These are phyloP conservation scores for fission yeast (Schizosaccharomyces pombe) DNA, from an alignment of 805 yeast species.

Conservation along the genomic window DNA sequence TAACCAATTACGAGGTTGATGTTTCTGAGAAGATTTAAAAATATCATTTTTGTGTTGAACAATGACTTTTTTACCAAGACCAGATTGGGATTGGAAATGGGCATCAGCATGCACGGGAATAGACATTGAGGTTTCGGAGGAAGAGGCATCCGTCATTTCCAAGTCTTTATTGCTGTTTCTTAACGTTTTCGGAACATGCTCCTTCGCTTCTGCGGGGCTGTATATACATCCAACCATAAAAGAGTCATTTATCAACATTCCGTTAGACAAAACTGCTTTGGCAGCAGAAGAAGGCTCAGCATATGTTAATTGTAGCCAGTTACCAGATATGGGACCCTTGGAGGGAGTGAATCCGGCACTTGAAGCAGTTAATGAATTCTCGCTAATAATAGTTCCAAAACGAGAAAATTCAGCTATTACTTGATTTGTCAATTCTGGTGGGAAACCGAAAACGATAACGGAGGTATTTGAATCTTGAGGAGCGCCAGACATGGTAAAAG, in stretches of 20 bases:
- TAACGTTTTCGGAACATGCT: background rate
- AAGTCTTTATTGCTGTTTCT: background rate
- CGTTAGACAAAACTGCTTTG: constrained; percentile 70
- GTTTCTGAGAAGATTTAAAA: background rate
- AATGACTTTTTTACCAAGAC: background rate
- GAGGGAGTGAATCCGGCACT: constrained; percentile 13
- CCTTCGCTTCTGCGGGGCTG: background rate
- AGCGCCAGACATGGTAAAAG: background rate
- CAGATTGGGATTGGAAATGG: background rate
- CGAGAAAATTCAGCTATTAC: constrained; percentile 52
- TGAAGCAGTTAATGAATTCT: constrained; percentile 27
- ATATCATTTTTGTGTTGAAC: background rate
- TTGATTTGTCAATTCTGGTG: constrained; percentile 43
- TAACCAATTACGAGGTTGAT: background rate
- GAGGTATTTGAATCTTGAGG: too few relatives aligned
- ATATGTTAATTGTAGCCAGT: constrained; percentile 82
- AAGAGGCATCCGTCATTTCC: background rate
- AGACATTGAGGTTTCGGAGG: background rate
- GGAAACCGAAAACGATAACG: constrained; percentile 71
- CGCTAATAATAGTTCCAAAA: constrained; percentile 61
- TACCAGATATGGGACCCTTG: constrained; percentile 34
- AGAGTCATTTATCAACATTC: constrained; percentile 38
- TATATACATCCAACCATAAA: constrained; percentile 34
- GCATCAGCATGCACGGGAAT: background rate
- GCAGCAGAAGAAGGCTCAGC: constrained; percentile 50